Evolutionary conservation across 2,329 filamentous ascomycete genomes (phyloP).

Genomic region (Kalaharituber pfeilii): DNA sequence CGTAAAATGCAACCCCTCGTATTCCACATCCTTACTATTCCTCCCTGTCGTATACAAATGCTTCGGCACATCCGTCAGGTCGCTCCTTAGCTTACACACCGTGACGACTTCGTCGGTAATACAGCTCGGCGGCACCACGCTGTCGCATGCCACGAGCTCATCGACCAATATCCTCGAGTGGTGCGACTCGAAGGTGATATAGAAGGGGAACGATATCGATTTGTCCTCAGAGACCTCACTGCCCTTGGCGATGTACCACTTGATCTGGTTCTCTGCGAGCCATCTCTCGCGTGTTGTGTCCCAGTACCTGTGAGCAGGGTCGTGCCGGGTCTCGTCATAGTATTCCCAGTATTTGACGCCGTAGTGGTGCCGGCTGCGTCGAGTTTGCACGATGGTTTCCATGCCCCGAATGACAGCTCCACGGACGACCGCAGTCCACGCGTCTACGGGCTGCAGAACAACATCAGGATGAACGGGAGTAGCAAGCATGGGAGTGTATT

Average conservation of each 20-base stretch:
- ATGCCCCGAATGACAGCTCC: slow-evolving; percentile 19
- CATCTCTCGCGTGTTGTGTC: slow-evolving; percentile 16
- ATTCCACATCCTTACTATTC: slow-evolving; percentile 14
- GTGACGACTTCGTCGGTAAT: slow-evolving; percentile 14
- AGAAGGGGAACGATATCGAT: slow-evolving; percentile 16
- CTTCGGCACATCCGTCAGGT: slow-evolving; percentile 15
- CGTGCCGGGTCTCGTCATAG: slow-evolving; percentile 15
- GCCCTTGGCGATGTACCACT: slow-evolving; percentile 18
- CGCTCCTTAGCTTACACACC: slow-evolving; percentile 13
- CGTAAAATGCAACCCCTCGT: slow-evolving; percentile 16
- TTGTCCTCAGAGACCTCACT: slow-evolving; percentile 17
- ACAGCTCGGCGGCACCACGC: slow-evolving; percentile 12
- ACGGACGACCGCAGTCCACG: slow-evolving; percentile 19
- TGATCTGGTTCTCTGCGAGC: slow-evolving; percentile 17
- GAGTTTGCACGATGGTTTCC: slow-evolving; percentile 17
- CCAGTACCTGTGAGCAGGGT: slow-evolving; percentile 15
- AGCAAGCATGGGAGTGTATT: slow-evolving; percentile 9
- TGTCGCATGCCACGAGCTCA: slow-evolving; percentile 14
- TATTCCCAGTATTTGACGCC: slow-evolving; percentile 18
- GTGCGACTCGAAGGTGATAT: slow-evolving; percentile 16
- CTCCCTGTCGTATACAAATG: slow-evolving; percentile 15
- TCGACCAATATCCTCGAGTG: slow-evolving; percentile 14
- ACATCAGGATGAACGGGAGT: slow-evolving; percentile 12
- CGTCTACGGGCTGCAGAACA: slow-evolving; percentile 18
- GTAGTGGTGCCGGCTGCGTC: slow-evolving; percentile 15